Percentiles rank a stretch among this genome's conserved stretches.
phyloP scores from a whole-genome alignment of 257 asterid genomes.

The Nicotiana paniculata region DNA sequence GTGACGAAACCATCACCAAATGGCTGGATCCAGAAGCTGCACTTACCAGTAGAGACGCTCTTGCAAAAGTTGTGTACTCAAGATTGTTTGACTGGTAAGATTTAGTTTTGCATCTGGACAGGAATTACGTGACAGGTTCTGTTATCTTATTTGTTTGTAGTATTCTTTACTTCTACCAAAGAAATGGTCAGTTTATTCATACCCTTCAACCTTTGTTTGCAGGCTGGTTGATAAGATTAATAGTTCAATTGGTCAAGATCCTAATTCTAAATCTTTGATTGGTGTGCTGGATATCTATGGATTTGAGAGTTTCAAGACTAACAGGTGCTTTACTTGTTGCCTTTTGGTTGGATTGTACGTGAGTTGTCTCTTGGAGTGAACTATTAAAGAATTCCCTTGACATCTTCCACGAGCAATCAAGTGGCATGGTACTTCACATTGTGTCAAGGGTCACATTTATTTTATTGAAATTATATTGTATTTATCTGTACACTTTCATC shows the following conservation, averaged over 20 bases:
- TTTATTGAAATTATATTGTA: background rate
- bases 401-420: background rate
- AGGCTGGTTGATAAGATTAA: slow-evolving; percentile 50
- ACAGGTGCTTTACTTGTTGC: slow-evolving; percentile 51
- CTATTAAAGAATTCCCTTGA: background rate
- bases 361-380: slow-evolving; percentile 9
- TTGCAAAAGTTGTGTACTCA: slow-evolving; percentile 89
- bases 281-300: slow-evolving; percentile 56
- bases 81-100: slow-evolving; percentile 93
- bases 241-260: slow-evolving; percentile 48
- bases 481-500: background rate
- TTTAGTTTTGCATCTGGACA: slow-evolving; percentile 8
- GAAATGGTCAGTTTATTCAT: background rate
- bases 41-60: slow-evolving; percentile 82
- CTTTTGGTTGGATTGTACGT: slow-evolving; percentile 12
- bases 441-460: background rate
- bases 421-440: background rate
- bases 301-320: slow-evolving; percentile 59
- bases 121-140: background rate
- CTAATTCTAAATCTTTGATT: slow-evolving; percentile 34
- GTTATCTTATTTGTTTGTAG: background rate
- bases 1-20: slow-evolving; percentile 92
- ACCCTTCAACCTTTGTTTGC: slow-evolving; percentile 12
- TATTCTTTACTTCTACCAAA: background rate
- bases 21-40: slow-evolving; percentile 96